Evolutionary conservation across 2,329 filamentous ascomycete species (phyloP), one percentile per base, ranked within the genome.

Genomic region (Pseudocercospora macadamiae): DNA sequence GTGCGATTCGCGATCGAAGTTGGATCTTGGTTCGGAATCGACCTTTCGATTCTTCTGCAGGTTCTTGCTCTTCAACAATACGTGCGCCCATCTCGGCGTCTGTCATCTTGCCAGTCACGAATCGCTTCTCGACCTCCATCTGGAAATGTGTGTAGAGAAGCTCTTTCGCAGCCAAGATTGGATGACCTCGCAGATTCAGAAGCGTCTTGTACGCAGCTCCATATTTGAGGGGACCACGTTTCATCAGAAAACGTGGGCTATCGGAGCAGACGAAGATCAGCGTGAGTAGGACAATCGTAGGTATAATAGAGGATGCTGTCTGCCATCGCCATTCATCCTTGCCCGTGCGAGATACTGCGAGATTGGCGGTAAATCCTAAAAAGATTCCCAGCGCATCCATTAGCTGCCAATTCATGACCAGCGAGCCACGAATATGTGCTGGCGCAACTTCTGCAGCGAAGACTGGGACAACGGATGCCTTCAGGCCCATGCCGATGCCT

Each of bases 401-500:
- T 1, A 71, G 49, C 49, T 73, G 70, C 69, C 70, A 73, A 34
- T 68, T 69, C 67, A 72, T 71, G 8, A 72, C 67, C 9, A 72
- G 51, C 0, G 62, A 63, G 44, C 58, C 66, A 44, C 67, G 44
- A 9, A 69, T 57, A 36, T 65, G 63, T 1, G 68, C 66, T 5
- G 70, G 68, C 2, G 67, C 58, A 1, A 71, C 63, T 52, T 74
- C 71, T 25, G 70, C 66, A n/a, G 67, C 67, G 51, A 73, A 71
- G 42, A 74, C 69, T 1, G 72, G 70, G 0, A 70, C 66, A 25
- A 72, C 64, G 3, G 66, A 68, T 6, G 70, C 72, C 52, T 74
- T 73, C 19, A 64, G 65, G 1, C 72, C 72, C 69, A 73, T 73
- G 25, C 72, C 72, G 21, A 73, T 66, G 3, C 71, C 71, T 19